Evolutionary conservation across 805 yeast species (phyloP).

Genomic region (Lipomyces chichibuensis): DNA sequence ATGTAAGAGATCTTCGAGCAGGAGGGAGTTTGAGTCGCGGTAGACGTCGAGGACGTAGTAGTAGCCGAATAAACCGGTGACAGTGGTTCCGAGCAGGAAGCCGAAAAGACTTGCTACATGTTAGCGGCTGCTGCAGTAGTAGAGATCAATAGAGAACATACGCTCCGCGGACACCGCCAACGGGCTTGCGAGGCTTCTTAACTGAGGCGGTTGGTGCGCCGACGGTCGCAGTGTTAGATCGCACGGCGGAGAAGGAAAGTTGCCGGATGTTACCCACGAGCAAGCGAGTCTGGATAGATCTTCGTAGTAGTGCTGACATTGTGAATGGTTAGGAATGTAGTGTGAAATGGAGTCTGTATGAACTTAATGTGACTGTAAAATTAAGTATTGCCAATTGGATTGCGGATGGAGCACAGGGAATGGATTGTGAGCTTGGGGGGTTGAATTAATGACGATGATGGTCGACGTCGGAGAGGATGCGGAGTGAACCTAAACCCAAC

Average conservation of each 20-base stretch:
- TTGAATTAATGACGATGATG: neutral
- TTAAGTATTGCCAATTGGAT: neutral
- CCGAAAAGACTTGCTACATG: conserved; percentile 58
- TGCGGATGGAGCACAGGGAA: neutral
- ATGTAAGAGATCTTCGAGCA: conserved; percentile 72
- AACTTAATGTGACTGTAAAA: neutral
- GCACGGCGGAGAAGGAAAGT: neutral
- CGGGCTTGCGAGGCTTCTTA: conserved; percentile 29
- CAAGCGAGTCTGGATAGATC: neutral
- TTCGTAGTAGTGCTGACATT: neutral
- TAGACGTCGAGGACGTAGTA: conserved; percentile 78
- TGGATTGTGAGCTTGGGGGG: neutral
- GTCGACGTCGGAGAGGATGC: neutral
- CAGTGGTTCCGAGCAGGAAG: conserved; percentile 72
- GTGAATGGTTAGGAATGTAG: neutral
- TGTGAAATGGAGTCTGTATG: neutral
- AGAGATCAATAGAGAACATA: conserved; percentile 28
- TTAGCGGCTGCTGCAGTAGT: neutral
- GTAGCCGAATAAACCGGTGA: conserved; percentile 76
- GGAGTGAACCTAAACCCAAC: neutral
- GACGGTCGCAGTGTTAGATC: conserved; percentile 16
- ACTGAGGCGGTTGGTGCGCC: conserved; percentile 18
- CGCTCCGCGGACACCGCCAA: conserved; percentile 53
- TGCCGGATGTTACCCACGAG: neutral
- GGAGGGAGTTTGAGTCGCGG: conserved; percentile 69